Evolutionary conservation across 202 grass and related monocot species (phyloP), one percentile per base, ranked within the genome.

Genomic region (Carex arenaria): DNA sequence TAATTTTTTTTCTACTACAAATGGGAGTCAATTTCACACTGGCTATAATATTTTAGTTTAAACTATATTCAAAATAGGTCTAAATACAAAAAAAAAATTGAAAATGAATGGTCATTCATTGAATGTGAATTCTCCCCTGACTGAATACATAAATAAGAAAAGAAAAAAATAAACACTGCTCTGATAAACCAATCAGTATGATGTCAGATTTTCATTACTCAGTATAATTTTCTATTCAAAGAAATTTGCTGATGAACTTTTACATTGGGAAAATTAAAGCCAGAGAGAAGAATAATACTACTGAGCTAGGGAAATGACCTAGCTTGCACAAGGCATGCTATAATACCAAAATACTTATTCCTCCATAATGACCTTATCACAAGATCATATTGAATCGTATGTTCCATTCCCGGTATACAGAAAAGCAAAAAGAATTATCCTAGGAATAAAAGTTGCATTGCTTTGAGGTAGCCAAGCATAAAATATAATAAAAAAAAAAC

Each of bases 351-450:
- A 82, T 53, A 82, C 80, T 54, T 40, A 40, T 40, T 82, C 45
- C 80, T 69, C 80, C 64, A 82, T 82, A 40, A 69, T 82, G 64
- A 82, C 80, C 64, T 69, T 54, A 82, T 82, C 26, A 82, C 47
- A 82, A 54, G 63, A 53, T 59, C 73, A 78, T 82, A 82, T 82
- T 82, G 80, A 82, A 69, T 82, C 43, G 45, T 82, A 69, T 82
- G 80, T 82, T 82, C 45, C 61, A 82, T 82, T 67, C 45, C 60
- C 20, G 14, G 64, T 68, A 81, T 81, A 66, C 79, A 64, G 34
- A 81, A 81, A 64, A 67, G 14, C 42, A 64, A 23, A 67, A 55
- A 57, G 56, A 68, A 55, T 26, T 56, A 56, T 36, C 17, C 26
- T 67, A 53, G 62, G 52, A 52, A 36, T 56, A 82, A 82, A 82